phyloP scores from a whole-genome alignment of 345 rosid species.

The Sapria himalayana region DNA sequence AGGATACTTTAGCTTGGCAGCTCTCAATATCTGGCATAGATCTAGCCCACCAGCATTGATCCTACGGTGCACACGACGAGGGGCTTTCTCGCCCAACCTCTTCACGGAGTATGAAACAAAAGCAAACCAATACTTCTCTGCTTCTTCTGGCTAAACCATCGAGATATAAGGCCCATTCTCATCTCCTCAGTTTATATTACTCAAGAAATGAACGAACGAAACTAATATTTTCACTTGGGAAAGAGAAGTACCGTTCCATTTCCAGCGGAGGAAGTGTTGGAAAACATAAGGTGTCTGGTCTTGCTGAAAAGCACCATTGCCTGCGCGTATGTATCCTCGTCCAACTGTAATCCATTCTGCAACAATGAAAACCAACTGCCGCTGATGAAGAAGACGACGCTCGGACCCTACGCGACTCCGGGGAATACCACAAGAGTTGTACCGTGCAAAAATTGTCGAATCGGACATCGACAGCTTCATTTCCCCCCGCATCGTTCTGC shows the following conservation, averaged over 20 bases:
- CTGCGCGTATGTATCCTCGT: slow-evolving; percentile 22
- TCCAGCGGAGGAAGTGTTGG: slow-evolving; percentile 34
- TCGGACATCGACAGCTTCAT: slow-evolving; percentile 16
- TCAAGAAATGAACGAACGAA: not conserved
- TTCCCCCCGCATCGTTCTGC: slow-evolving; percentile 8
- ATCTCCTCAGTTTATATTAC: not conserved
- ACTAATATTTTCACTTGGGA: not conserved
- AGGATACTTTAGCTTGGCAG: slow-evolving; percentile 51
- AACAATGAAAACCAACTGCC: slow-evolving; percentile 9
- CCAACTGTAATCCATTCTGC: slow-evolving; percentile 42
- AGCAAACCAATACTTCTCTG: slow-evolving; percentile 70
- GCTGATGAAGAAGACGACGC: not conserved
- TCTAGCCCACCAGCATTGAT: slow-evolving; percentile 26
- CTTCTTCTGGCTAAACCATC: slow-evolving; percentile 50
- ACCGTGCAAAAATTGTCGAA: slow-evolving; percentile 36
- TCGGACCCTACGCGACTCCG: not conserved
- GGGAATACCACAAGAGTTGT: not conserved
- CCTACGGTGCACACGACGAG: slow-evolving; percentile 12
- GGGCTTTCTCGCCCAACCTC: slow-evolving; percentile 30
- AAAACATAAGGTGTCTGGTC: slow-evolving; percentile 38
- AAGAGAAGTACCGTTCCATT: slow-evolving; percentile 30
- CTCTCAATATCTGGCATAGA: slow-evolving; percentile 54
- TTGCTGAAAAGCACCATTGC: slow-evolving; percentile 42
- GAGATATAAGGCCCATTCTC: slow-evolving; percentile 2
- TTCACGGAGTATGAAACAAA: slow-evolving; percentile 47